Conservation (phyloP, 805 yeast genomes). For the Clavispora santaluciae region DNA sequence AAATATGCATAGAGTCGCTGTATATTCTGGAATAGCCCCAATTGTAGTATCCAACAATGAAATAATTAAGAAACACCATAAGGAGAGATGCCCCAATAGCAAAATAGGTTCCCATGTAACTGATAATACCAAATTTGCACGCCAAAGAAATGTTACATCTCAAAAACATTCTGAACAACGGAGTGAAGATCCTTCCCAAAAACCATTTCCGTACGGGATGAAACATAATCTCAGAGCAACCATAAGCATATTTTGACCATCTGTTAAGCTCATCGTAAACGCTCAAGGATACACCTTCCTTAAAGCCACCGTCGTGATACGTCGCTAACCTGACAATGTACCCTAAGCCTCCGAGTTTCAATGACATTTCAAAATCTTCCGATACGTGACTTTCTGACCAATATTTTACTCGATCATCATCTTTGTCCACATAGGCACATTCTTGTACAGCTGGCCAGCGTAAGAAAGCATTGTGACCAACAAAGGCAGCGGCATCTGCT, state of each 20-base stretch:
- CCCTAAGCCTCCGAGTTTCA: not conserved
- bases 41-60: not conserved
- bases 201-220: not conserved
- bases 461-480: not conserved
- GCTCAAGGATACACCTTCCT: not conserved
- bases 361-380: conserved; percentile 1
- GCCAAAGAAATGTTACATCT: not conserved
- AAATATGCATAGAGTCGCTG: not conserved
- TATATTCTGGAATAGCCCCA: conserved; percentile 1
- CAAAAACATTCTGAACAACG: not conserved
- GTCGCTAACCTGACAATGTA: conserved; percentile 1
- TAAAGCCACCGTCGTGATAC: not conserved
- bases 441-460: conserved; percentile 1
- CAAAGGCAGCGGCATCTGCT: not conserved
- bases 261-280: not conserved
- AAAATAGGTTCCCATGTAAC: conserved; percentile 1
- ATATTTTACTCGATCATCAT: not conserved
- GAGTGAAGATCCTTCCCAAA: not conserved
- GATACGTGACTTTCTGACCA: not conserved
- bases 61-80: not conserved
- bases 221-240: conserved; percentile 1
- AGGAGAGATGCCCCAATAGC: not conserved
- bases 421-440: conserved; percentile 1
- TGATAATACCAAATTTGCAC: not conserved
- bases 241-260: conserved; percentile 1